These are phyloP conservation scores for Hyaloscypha finlandica DNA, from an alignment of 495 filamentous ascomycete species.

Conservation along the genomic window DNA sequence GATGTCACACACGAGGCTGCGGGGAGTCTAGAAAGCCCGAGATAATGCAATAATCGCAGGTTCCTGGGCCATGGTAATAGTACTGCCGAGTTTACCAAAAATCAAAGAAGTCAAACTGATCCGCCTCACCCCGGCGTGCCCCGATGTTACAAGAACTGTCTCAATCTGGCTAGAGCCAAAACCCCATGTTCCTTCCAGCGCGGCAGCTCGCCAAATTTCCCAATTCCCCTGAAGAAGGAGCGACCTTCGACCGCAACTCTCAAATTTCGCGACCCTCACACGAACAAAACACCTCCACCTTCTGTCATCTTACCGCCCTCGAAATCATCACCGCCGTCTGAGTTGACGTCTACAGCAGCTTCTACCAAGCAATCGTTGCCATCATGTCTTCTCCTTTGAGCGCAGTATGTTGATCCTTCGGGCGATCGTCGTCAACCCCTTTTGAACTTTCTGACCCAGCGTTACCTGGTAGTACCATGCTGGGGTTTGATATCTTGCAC, in stretches of 20 bases:
- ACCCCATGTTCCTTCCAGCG: slow-evolving; percentile 10
- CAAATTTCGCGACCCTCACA: slow-evolving; percentile 28
- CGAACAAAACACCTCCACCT: slow-evolving; percentile 9
- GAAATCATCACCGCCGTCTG: slow-evolving; percentile 7
- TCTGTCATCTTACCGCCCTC: neutral
- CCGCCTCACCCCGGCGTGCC: neutral
- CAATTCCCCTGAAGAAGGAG: slow-evolving; percentile 28
- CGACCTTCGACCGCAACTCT: slow-evolving; percentile 29
- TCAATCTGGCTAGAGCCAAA: slow-evolving; percentile 10
- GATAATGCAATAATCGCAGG: too few relatives aligned
- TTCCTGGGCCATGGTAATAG: too few relatives aligned
- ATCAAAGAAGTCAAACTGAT: neutral
- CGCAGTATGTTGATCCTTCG: slow-evolving; percentile 52
- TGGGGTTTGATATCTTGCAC: slow-evolving; percentile 28
- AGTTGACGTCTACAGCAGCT: neutral
- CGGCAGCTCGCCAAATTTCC: slow-evolving; percentile 18
- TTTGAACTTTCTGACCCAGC: slow-evolving; percentile 31
- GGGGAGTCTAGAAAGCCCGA: too few relatives aligned
- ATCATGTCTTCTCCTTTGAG: slow-evolving; percentile 63
- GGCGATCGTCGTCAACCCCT: slow-evolving; percentile 27
- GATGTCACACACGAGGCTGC: too few relatives aligned
- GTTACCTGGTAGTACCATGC: slow-evolving; percentile 32
- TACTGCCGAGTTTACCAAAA: too few relatives aligned
- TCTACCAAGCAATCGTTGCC: slow-evolving; percentile 8
- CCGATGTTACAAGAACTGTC: neutral